Evolutionary conservation across 257 asterid species (phyloP).

Genomic region (Jaltomata sinuosa): DNA sequence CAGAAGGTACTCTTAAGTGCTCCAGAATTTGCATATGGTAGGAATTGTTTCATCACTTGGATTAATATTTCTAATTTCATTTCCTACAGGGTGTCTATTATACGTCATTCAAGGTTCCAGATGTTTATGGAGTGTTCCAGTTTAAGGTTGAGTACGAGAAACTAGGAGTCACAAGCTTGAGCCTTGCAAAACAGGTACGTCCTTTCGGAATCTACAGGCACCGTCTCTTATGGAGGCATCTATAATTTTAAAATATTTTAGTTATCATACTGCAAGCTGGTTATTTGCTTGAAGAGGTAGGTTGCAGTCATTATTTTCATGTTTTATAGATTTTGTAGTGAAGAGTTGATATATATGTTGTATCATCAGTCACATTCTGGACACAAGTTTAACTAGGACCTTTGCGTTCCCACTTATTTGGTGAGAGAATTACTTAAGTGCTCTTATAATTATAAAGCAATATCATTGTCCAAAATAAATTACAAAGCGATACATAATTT

Average conservation of each 20-base stretch:
- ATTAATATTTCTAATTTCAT: constrained; percentile 2
- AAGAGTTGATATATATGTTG: neutral
- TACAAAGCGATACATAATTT: neutral
- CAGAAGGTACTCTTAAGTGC: constrained; percentile 38
- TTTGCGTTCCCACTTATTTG: neutral
- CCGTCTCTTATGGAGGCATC: neutral
- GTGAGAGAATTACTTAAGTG: neutral
- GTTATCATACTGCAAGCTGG: neutral
- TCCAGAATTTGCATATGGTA: neutral
- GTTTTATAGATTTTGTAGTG: neutral
- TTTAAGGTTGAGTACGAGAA: constrained; percentile 74
- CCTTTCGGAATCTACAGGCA: neutral
- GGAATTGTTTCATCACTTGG: neutral
- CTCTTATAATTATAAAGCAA: neutral
- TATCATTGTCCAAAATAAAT: too few species aligned
- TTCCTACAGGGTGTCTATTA: constrained; percentile 52
- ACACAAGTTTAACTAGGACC: neutral
- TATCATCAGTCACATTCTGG: neutral
- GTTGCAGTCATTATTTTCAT: neutral
- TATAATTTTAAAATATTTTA: neutral
- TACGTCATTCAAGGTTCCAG: constrained; percentile 81
- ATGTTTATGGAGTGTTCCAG: constrained; percentile 90
- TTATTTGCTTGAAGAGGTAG: neutral
- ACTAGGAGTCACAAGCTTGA: constrained; percentile 64
- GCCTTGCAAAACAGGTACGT: constrained; percentile 68